Percentiles rank a stretch among this genome's conserved stretches.
Conservation (phyloP, 495 filamentous ascomycete genomes). For the Beverwykella pulmonaria region DNA sequence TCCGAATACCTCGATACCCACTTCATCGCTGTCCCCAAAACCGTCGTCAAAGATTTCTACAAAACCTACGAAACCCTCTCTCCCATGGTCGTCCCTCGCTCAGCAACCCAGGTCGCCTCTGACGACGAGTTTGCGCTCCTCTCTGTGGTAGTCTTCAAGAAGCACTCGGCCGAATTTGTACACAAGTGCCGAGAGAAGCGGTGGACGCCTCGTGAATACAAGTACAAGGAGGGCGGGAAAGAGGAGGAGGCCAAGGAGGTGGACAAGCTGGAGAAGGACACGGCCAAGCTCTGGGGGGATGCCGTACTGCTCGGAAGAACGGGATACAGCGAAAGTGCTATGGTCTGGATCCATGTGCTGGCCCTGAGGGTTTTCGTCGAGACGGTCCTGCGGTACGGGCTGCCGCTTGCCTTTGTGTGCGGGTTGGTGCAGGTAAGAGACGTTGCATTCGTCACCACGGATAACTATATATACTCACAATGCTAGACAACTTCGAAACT, state of each 20-base stretch:
- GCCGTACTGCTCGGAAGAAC: constrained; percentile 82
- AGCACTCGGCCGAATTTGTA: constrained; percentile 79
- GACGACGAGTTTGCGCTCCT: constrained; percentile 89
- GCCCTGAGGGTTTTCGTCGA: constrained; percentile 94
- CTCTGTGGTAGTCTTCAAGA: constrained; percentile 91
- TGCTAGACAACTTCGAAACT: constrained; percentile 77
- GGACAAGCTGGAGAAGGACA: constrained; percentile 73
- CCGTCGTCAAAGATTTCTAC: constrained; percentile 80
- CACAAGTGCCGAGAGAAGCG: constrained; percentile 87
- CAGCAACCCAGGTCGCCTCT: constrained; percentile 70
- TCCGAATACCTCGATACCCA: constrained; percentile 97
- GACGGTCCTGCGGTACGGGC: constrained; percentile 89
- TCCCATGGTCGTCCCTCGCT: constrained; percentile 87
- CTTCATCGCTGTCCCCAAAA: constrained; percentile 80
- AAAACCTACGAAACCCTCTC: constrained; percentile 84
- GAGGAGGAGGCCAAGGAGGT: constrained; percentile 87
- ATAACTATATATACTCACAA: constrained; percentile 5
- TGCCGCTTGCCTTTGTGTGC: constrained; percentile 85
- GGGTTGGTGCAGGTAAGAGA: constrained; percentile 77
- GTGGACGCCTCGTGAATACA: constrained; percentile 93
- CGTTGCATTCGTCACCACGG: too few relatives aligned
- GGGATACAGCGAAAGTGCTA: constrained; percentile 89
- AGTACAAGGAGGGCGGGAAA: constrained; percentile 83
- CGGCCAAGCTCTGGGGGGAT: constrained; percentile 86
- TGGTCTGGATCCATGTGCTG: constrained; percentile 92